Conservation (phyloP, 768 basidiomycete species). For the Mycena floridula region DNA sequence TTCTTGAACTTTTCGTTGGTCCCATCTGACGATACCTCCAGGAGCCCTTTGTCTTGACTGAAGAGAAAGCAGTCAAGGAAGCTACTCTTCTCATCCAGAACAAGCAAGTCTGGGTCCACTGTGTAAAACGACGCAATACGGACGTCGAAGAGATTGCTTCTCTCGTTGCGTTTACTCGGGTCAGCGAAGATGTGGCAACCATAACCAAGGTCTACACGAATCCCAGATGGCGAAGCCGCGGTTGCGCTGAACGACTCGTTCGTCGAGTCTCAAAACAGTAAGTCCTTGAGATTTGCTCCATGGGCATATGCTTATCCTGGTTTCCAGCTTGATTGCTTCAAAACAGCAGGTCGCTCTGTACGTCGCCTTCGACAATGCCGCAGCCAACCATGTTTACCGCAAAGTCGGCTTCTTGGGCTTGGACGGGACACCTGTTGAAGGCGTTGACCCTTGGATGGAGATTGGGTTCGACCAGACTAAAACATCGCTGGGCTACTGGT, state of each 20-base stretch:
- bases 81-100: constrained; percentile 42
- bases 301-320: constrained; percentile 2
- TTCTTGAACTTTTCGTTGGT: neutral
- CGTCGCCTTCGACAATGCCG: constrained; percentile 51
- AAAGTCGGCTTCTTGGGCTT: constrained; percentile 65
- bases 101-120: constrained; percentile 55
- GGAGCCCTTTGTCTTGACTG: constrained; percentile 50
- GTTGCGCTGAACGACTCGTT: constrained; percentile 59
- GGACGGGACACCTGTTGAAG: constrained; percentile 27
- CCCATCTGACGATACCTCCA: constrained; percentile 15
- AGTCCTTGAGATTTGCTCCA: constrained; percentile 16
- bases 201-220: constrained; percentile 72
- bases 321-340: constrained; percentile 23
- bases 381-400: constrained; percentile 51
- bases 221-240: constrained; percentile 39
- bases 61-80: constrained; percentile 38
- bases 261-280: constrained; percentile 51
- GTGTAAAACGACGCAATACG: constrained; percentile 24
- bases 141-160: constrained; percentile 41
- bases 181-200: constrained; percentile 47
- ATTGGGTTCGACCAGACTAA: constrained; percentile 47
- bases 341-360: constrained; percentile 57
- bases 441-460: constrained; percentile 50
- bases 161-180: constrained; percentile 64
- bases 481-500: constrained; percentile 67